phyloP scores from a whole-genome alignment of 2,329 filamentous ascomycete species.

The Trichothecium roseum region DNA sequence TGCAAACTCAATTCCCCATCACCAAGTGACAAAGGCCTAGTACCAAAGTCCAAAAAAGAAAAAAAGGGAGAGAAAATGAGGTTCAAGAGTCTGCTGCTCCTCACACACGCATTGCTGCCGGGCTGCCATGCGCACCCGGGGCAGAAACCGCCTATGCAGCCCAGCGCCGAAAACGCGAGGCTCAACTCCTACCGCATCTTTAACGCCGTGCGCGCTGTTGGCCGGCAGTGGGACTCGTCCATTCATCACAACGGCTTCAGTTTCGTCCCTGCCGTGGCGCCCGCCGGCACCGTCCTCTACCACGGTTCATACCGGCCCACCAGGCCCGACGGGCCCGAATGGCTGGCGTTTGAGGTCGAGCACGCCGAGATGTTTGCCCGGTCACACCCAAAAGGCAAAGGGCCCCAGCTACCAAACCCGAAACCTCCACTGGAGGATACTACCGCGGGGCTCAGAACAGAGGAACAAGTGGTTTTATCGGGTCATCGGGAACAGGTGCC shows the following conservation, averaged over 20 bases:
- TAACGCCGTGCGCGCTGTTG: slow-evolving; percentile 61
- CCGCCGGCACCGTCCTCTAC: slow-evolving; percentile 54
- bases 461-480: neutral
- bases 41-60: too few relatives aligned
- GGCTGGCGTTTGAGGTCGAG: slow-evolving; percentile 69
- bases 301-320: slow-evolving; percentile 44
- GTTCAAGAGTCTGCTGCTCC: too few relatives aligned
- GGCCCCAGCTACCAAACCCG: slow-evolving; percentile 5
- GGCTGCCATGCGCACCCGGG: too few relatives aligned
- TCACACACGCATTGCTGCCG: too few relatives aligned
- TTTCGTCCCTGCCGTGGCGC: slow-evolving; percentile 56
- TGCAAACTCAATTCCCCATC: too few relatives aligned
- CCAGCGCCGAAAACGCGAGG: slow-evolving; percentile 25
- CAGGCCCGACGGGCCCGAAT: slow-evolving; percentile 46
- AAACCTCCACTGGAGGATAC: neutral
- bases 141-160: too few relatives aligned
- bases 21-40: too few relatives aligned
- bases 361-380: slow-evolving; percentile 58
- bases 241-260: slow-evolving; percentile 68
- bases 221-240: slow-evolving; percentile 65
- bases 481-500: neutral
- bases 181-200: slow-evolving; percentile 56
- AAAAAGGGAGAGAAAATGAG: too few relatives aligned
- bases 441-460: neutral
- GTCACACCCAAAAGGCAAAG: slow-evolving; percentile 12